Evolutionary conservation across 2,329 filamentous ascomycete genomes (phyloP), one percentile per base, ranked within the genome.

Genomic region (Hymenoscyphus occultus): DNA sequence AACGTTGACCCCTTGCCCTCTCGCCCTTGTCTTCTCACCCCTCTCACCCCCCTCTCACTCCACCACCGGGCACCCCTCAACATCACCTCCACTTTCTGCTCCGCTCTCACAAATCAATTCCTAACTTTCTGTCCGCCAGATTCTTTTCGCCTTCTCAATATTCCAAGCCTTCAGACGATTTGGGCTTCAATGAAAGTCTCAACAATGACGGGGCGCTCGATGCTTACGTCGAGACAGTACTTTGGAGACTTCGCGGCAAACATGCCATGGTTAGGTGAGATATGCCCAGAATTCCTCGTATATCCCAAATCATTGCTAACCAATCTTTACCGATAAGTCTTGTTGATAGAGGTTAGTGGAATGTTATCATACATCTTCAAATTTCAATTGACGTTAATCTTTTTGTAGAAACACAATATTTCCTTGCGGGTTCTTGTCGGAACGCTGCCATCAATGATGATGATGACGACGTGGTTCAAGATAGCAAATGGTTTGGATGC

Each of bases 161-260:
- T 10, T 16, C 45, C 22, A 65, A 62, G 39, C 31, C 62, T 60
- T 45, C 58, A 2, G 39, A 39, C 22, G 65, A 69, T 5, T 54
- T 60, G 35, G 62, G 60, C 45, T 70, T 74, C 51, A 74, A 74
- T 61, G 66, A 64, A 10, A 69, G 58, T 12, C 63, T 74, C 14
- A 73, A 73, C 48, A 65, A 69, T 57, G 73, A 74, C 65, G 72
- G 72, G 5, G 72, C 70, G 78, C 64, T 77, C 75, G n/a, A 76
- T 64, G 35, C 74, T 71, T 70, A 77, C 68, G 12, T 76, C 79
- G 77, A 86, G 80, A 73, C 83, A 76, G 68, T 80, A 80, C 59
- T 83, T 79, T 19, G 85, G 84, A 14, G 72, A 32, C 62, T 74
- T 13, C 65, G 67, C 6, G 73, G 66, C 12, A 64, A 65, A 32